Percentiles rank a stretch among this genome's conserved stretches.
Conservation (phyloP, 352 stramenopile genomes). For the Pythium aphanidermatum region DNA sequence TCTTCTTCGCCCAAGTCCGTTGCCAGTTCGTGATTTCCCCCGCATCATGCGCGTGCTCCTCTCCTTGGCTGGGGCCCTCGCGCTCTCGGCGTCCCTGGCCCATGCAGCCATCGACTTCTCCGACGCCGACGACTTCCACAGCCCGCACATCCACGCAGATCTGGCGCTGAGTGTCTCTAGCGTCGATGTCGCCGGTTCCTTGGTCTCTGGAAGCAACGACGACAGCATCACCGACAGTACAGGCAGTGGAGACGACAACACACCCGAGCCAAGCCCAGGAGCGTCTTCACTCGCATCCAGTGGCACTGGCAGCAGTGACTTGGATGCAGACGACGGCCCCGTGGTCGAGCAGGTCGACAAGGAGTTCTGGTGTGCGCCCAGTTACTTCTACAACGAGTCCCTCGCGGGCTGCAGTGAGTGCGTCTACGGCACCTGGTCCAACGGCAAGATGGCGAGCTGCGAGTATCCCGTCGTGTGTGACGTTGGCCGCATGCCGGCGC, state of each 20-base stretch:
- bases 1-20: no score
- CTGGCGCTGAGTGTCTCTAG: neutral
- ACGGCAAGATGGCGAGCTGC: conserved; percentile 33
- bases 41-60: conserved; percentile 10
- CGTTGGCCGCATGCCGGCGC: conserved; percentile 19
- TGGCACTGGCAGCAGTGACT: neutral
- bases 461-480: conserved; percentile 29
- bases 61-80: conserved; percentile 6
- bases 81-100: no score
- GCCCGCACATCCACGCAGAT: neutral
- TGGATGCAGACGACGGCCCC: neutral
- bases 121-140: conserved; percentile 18
- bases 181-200: neutral
- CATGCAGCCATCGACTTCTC: conserved; percentile 9
- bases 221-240: neutral
- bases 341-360: conserved; percentile 6
- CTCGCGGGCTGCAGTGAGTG: conserved; percentile 24
- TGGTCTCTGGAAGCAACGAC: neutral
- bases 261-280: neutral
- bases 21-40: no score
- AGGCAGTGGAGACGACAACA: neutral
- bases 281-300: neutral
- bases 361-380: conserved; percentile 23
- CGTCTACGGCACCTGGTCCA: conserved; percentile 38
- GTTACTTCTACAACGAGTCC: conserved; percentile 33